These are phyloP conservation scores for Neofusicoccum parvum DNA, from an alignment of 2,329 filamentous ascomycete genomes.

Conservation along the genomic window DNA sequence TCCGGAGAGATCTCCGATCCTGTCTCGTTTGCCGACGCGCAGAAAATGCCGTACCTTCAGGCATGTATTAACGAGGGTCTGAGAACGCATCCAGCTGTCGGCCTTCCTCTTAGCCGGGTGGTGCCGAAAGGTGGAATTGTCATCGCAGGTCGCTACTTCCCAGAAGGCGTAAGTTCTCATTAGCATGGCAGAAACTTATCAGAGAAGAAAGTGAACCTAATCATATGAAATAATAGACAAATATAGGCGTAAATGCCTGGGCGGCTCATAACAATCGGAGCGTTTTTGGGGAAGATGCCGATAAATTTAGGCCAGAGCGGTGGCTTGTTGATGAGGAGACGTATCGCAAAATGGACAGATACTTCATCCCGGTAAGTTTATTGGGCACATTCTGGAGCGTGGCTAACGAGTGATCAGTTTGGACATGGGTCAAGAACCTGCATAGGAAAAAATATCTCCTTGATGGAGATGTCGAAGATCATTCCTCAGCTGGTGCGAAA, in stretches of 20 bases:
- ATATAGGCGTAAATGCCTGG: constrained; percentile 43
- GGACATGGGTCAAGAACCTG: constrained; percentile 43
- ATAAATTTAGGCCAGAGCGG: constrained; percentile 25
- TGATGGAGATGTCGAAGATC: constrained; percentile 41
- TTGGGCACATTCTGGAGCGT: too few relatives aligned
- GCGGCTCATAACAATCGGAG: constrained; percentile 39
- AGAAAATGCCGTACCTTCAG: constrained; percentile 32
- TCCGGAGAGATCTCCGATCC: too few relatives aligned
- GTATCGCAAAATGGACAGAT: not conserved
- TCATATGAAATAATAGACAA: constrained; percentile 11
- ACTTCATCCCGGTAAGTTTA: not conserved
- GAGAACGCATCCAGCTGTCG: constrained; percentile 25
- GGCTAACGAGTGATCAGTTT: constrained; percentile 35
- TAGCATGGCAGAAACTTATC: constrained; percentile 25
- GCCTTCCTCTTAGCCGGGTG: constrained; percentile 29
- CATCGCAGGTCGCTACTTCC: constrained; percentile 28
- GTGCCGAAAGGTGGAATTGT: constrained; percentile 29
- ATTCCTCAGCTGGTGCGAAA: constrained; percentile 27
- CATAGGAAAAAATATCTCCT: constrained; percentile 39
- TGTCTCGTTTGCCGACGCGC: not conserved
- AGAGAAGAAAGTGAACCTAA: too few relatives aligned
- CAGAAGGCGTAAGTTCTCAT: constrained; percentile 27
- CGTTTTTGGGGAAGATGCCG: constrained; percentile 39
- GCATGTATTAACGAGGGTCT: constrained; percentile 46
- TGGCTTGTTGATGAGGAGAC: constrained; percentile 27